Base-by-base conservation (phyloP, 2,329 filamentous ascomycete species). In the Sclerotinia sclerotiorum region DNA sequence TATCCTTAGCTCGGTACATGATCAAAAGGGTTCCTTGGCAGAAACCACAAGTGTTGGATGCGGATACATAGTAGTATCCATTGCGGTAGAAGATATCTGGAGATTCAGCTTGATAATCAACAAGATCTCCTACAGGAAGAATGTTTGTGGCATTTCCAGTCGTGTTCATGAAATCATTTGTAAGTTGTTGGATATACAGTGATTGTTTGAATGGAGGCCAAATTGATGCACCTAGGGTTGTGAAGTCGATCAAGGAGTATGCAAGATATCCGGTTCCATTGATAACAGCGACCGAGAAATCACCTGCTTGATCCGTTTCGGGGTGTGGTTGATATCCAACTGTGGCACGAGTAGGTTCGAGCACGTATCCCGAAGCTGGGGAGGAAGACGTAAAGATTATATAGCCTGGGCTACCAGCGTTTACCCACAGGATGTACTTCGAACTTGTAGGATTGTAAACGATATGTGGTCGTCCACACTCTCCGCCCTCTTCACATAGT, bases 1-100 rank as follows among this genome's bases (percentile, higher is more conserved):
- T 66, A 1, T 49, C 55, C 24, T 69, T 71, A 13, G 70, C 70
- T 24, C 70, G 71, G 48, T 74, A 74, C 42, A 74, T 68, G 39
- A 74, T 49, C 2, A 74, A 60, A 8, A 73, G 24, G 4, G 73
- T 75, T 10, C 71, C 72, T 10, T 70, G 71, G 48, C 74, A 75
- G 66, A 73, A 75, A 13, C 72, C 73, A 49, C 73, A 75, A 2
- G 73, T 75, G 48, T 75, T 74, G 1, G 72, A 74, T 3, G 73
- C 71, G 2, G 69, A 71, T 13, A 75, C 62, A 39, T 74, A 75
- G 54, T 70, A 75, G 39, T 72, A 75, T 21, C 72, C 73, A 21
- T 69, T 69, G 13, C 72, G 51, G 13, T 72, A 68, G 49, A 73
- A 75, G n/a, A 75, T 71, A 32, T 74, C 72, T 35, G 72, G 73